A percentile compares a stretch with the other conserved stretches of the same genome.
phyloP scores from a whole-genome alignment of 2,329 filamentous ascomycete genomes.

The Torrubiella hemipterigena region DNA sequence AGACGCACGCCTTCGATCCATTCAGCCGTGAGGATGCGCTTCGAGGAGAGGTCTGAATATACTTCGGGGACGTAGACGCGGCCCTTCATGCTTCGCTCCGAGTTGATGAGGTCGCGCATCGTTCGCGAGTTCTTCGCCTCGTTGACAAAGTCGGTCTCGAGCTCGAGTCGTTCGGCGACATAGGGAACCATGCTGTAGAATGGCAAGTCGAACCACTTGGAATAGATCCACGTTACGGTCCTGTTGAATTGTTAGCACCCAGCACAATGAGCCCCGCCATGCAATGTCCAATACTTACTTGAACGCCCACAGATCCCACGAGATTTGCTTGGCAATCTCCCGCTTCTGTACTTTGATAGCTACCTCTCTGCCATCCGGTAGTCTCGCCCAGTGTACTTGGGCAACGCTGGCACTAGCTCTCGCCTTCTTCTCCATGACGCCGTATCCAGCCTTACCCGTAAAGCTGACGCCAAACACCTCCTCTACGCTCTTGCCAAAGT shows the following conservation, averaged over 20 bases:
- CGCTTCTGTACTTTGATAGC: constrained; percentile 95
- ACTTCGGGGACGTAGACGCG: constrained; percentile 83
- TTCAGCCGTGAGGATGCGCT: constrained; percentile 81
- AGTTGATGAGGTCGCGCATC: constrained; percentile 66
- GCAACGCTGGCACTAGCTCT: constrained; percentile 82
- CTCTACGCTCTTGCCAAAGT: constrained; percentile 77
- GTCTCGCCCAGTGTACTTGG: constrained; percentile 87
- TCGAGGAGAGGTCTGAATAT: constrained; percentile 71
- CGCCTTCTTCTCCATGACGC: constrained; percentile 48
- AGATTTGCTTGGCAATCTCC: constrained; percentile 82
- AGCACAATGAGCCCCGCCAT: neutral
- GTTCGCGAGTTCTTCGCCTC: constrained; percentile 80
- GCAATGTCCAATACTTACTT: constrained; percentile 40
- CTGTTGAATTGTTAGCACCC: constrained; percentile 24
- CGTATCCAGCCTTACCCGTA: constrained; percentile 52
- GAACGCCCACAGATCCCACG: constrained; percentile 94
- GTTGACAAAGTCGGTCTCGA: constrained; percentile 90
- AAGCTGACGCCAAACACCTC: constrained; percentile 91
- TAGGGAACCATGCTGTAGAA: constrained; percentile 85
- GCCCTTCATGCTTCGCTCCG: constrained; percentile 62
- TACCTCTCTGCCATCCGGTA: constrained; percentile 80
- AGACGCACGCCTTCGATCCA: constrained; percentile 94
- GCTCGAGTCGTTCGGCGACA: constrained; percentile 78
- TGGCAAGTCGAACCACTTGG: constrained; percentile 83
- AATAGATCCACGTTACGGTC: constrained; percentile 72